These are phyloP conservation scores for Evernia prunastri DNA, from an alignment of 495 filamentous ascomycete genomes.

Conservation along the genomic window DNA sequence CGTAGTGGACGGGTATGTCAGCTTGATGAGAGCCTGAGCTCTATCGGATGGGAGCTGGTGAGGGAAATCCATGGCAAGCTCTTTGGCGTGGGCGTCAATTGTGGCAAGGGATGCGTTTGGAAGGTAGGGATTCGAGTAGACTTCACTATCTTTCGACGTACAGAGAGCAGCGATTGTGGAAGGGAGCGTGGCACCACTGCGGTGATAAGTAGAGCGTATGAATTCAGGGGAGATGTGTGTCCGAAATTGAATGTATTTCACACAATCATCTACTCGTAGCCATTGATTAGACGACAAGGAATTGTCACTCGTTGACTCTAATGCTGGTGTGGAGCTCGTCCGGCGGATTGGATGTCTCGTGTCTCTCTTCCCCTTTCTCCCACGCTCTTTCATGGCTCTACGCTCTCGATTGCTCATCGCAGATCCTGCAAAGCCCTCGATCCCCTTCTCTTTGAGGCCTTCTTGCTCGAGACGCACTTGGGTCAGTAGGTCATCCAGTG, in stretches of 20 bases:
- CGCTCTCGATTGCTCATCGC: conserved; percentile 31
- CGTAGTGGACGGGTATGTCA: conserved; percentile 50
- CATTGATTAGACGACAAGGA: conserved; percentile 42
- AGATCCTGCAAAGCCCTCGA: conserved; percentile 66
- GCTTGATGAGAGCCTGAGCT: conserved; percentile 41
- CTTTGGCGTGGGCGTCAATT: conserved; percentile 42
- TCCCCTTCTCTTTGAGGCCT: conserved; percentile 45
- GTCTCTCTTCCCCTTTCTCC: conserved; percentile 35
- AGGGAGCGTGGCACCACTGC: conserved; percentile 50
- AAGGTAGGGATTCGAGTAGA: conserved; percentile 17
- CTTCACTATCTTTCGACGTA: background rate
- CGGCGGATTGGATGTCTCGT: conserved; percentile 32
- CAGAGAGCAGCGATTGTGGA: conserved; percentile 49
- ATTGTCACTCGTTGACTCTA: conserved; percentile 22
- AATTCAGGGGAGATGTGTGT: conserved; percentile 43
- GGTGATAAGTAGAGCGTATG: conserved; percentile 57
- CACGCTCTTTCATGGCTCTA: conserved; percentile 23
- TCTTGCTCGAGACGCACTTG: conserved; percentile 61
- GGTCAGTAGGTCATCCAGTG: conserved; percentile 78
- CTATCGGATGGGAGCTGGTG: conserved; percentile 39
- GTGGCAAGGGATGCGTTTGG: conserved; percentile 18
- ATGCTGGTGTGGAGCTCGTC: conserved; percentile 24
- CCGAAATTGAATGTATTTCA: conserved; percentile 52
- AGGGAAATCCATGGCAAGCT: conserved; percentile 51
- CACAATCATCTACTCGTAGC: conserved; percentile 47